A percentile compares a stretch with the other conserved stretches of the same genome.
phyloP scores from a whole-genome alignment of 192 early-diverging fungal genomes.

The Thoreauomyces humboldtii region DNA sequence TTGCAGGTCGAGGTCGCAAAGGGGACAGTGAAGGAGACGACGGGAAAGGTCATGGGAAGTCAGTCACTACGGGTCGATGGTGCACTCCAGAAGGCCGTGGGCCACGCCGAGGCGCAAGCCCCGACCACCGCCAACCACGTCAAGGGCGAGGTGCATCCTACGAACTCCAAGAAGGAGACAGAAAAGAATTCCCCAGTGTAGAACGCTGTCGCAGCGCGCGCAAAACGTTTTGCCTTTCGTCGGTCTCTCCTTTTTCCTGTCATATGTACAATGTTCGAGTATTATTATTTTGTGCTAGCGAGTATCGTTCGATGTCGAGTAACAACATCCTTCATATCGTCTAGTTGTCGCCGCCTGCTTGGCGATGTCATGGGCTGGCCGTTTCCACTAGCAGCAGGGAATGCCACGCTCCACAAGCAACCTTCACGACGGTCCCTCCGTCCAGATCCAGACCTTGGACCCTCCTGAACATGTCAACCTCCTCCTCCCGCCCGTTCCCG shows the following conservation, averaged over 20 bases:
- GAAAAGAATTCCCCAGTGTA: no score
- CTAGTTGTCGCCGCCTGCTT: no score
- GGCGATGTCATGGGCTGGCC: no score
- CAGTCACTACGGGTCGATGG: conserved; percentile 19
- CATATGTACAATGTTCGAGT: no score
- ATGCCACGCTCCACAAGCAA: conserved; percentile 21
- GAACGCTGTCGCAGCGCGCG: no score
- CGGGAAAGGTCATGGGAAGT: conserved; percentile 20
- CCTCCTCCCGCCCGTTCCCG: not conserved
- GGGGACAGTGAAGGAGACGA: conserved; percentile 29
- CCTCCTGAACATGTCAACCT: not conserved
- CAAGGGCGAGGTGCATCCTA: conserved; percentile 46
- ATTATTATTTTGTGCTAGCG: no score
- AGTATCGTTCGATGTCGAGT: no score
- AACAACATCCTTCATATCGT: no score
- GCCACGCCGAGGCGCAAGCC: conserved; percentile 21
- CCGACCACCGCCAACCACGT: conserved; percentile 22
- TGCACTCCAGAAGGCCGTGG: conserved; percentile 21
- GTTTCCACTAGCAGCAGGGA: conserved; percentile 20
- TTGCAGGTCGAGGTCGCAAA: conserved; percentile 4
- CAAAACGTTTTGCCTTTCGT: no score
- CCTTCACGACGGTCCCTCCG: not conserved
- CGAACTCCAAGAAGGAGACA: no score
- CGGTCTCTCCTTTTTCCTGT: no score
- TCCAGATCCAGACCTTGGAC: not conserved